These are phyloP conservation scores for Sporothrix curviconia DNA, from an alignment of 2,329 filamentous ascomycete genomes.

Conservation along the genomic window DNA sequence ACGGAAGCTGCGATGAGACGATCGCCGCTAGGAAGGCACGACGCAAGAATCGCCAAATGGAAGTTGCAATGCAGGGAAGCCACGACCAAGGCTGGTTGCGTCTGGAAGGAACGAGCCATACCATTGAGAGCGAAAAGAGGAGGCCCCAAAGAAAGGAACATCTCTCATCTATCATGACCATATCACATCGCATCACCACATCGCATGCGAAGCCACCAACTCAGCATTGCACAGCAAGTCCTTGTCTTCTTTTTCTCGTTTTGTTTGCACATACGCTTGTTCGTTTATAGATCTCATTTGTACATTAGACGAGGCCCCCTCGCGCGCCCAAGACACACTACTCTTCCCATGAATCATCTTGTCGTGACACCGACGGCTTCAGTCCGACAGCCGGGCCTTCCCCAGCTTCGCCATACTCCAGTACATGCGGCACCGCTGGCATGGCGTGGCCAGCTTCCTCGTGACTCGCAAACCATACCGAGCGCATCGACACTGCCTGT, in stretches of 20 bases:
- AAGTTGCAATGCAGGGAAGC: background rate
- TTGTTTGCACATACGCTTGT: background rate
- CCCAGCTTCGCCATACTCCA: background rate
- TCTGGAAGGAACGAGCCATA: background rate
- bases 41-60: no score
- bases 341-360: constrained; percentile 1
- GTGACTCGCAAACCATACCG: background rate
- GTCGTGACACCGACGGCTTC: background rate
- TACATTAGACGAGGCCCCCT: constrained; percentile 4
- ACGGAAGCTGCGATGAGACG: no score
- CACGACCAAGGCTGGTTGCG: no score
- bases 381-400: background rate
- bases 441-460: no score
- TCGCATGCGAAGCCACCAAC: background rate
- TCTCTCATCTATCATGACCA: background rate
- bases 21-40: no score
- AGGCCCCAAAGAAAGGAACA: background rate
- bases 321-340: background rate
- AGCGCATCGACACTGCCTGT: background rate
- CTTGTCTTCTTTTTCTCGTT: background rate
- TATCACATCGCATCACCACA: background rate
- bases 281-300: constrained; percentile 9
- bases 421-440: no score
- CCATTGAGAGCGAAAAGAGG: background rate
- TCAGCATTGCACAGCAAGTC: background rate